Base-by-base conservation (phyloP, 1,284 basidiomycete genomes). In the Tilletia caries region DNA sequence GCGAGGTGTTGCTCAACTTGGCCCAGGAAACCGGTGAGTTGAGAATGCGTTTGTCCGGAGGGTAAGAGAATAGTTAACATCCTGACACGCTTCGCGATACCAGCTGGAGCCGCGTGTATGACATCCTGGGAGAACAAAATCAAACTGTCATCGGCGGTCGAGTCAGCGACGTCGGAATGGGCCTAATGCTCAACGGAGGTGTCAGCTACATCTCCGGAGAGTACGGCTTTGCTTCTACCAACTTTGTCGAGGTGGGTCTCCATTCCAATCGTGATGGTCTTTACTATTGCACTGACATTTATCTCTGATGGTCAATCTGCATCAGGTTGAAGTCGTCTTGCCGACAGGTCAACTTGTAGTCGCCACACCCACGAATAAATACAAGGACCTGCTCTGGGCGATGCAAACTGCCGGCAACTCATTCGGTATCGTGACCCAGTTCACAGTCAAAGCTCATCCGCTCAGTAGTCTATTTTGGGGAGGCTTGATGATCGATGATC, bases 381-480 rank as follows among this genome's bases (percentile, higher is more conserved):
- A 65, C 48, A 33, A 29, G n/a, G 64, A 65, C 43, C 64, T 65
- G n/a, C 34, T 65, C 32, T 65, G 48, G 41, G 41, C 48, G 23
- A 20, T 65, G 15, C 27, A 65, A 25, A 20, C 29, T 25, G 23
- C 27, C n/a, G 32, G 64, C 29, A 65, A 65, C 64, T 5, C 23
- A 37, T 44, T 50, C 34, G 64, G 64, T 5, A 50, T 65, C 64
- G 64, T 65, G 10, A 65, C 64, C 15, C 18, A 32, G 25, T 65
- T 12, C 64, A 65, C 64, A 32, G n/a, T 65, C 27, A 65, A 33
- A 34, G 37, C 64, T 10, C 1, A 44, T 32, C 43, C 41, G 5
- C 18, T 41, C 10, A n/a, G 10, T 12, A 65, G 1, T 6, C 15
- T 12, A 10, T 33, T 29, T 32, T 37, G 25, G 25, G 64, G 64